phyloP scores from a whole-genome alignment of 2,329 filamentous ascomycete species.

The Colletotrichum eremochloae region DNA sequence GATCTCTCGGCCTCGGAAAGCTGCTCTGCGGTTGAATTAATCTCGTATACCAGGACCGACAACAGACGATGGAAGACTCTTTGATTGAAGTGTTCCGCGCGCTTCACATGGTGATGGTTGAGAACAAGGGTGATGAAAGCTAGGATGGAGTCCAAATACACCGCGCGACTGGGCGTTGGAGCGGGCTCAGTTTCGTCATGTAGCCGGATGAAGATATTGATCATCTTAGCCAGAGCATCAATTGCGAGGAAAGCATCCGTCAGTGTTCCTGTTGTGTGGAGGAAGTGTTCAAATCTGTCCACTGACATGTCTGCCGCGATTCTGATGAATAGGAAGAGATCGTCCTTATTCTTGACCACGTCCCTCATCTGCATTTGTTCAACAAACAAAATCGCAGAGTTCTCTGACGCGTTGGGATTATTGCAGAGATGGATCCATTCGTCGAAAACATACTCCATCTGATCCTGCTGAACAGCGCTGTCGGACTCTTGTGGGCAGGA shows the following conservation, averaged over 20 bases:
- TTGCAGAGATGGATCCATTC: conserved; percentile 91
- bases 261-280: conserved; percentile 71
- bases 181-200: conserved; percentile 73
- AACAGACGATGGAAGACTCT: conserved; percentile 93
- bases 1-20: conserved; percentile 71
- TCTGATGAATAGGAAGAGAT: conserved; percentile 84
- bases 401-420: conserved; percentile 81
- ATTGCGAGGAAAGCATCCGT: conserved; percentile 71
- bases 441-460: conserved; percentile 94
- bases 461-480: conserved; percentile 71
- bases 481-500: conserved; percentile 8
- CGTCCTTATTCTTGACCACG: conserved; percentile 80
- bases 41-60: conserved; percentile 83
- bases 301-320: conserved; percentile 85
- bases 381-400: conserved; percentile 80
- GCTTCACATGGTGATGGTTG: conserved; percentile 86
- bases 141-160: conserved; percentile 83
- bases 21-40: conserved; percentile 71
- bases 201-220: conserved; percentile 81
- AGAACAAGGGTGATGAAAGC: conserved; percentile 84
- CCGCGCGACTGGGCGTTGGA: conserved; percentile 72
- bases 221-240: conserved; percentile 86
- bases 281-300: conserved; percentile 80
- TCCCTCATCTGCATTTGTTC: conserved; percentile 83
- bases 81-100: conserved; percentile 86